Conservation (phyloP, 2,329 filamentous ascomycete genomes). For the Leptographium wingfieldii region DNA sequence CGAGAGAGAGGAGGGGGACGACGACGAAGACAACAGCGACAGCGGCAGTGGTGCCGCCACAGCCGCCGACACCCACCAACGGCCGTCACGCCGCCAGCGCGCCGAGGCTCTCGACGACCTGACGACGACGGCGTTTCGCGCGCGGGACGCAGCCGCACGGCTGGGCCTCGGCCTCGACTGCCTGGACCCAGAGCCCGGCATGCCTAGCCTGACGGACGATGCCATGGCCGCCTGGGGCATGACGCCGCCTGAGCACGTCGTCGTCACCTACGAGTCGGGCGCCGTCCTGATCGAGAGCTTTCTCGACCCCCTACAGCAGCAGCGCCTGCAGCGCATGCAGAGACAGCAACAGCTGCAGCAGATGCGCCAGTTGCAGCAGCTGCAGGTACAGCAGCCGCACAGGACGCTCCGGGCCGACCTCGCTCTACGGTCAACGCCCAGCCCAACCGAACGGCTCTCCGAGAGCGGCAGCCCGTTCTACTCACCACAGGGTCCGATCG, state of each 20-base stretch:
- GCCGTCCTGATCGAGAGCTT: conserved; percentile 27
- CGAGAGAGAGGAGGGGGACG: background rate
- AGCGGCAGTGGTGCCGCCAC: background rate
- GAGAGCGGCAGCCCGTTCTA: background rate
- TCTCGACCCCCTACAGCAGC: conserved; percentile 23
- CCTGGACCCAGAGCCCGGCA: conserved; percentile 4
- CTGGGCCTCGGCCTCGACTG: conserved; percentile 38
- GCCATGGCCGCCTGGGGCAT: conserved; percentile 27
- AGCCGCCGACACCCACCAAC: background rate
- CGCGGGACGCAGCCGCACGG: conserved; percentile 38
- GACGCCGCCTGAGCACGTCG: conserved; percentile 36
- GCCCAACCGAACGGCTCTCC: background rate
- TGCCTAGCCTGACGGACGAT: background rate
- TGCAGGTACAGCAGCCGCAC: background rate
- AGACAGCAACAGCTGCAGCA: background rate
- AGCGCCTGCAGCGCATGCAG: background rate
- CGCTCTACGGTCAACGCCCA: background rate
- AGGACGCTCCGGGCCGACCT: background rate
- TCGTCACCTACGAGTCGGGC: conserved; percentile 40
- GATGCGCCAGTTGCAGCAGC: background rate
- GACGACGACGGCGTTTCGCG: conserved; percentile 38
- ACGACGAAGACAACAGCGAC: background rate
- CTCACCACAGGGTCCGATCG: background rate
- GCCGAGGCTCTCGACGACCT: conserved; percentile 38
- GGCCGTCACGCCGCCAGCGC: conserved; percentile 12